Evolutionary conservation across 345 rosid species (phyloP).

Genomic region (Aegle marmelos): DNA sequence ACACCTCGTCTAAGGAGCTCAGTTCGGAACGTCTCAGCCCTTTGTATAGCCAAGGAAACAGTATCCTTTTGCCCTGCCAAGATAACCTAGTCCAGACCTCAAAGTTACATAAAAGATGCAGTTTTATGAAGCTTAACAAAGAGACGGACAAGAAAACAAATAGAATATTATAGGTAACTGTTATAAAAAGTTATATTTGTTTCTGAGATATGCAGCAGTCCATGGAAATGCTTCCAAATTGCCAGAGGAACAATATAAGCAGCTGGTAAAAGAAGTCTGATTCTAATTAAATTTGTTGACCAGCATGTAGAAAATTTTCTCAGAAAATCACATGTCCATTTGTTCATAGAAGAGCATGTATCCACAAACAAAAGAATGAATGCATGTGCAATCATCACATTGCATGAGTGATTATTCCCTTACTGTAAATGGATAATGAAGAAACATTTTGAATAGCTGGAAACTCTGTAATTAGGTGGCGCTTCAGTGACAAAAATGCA

Average conservation of each 20-base stretch:
- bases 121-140: too few species aligned
- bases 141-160: not conserved
- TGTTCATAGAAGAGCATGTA: not conserved
- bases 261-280: not conserved
- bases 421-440: not conserved
- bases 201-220: not conserved
- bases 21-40: constrained; percentile 83
- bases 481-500: not conserved
- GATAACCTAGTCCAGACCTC: constrained; percentile 56
- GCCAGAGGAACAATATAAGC: not conserved
- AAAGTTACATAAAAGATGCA: not conserved
- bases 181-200: not conserved
- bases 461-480: not conserved
- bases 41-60: constrained; percentile 59
- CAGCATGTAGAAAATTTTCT: not conserved
- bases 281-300: not conserved
- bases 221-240: not conserved
- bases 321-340: not conserved
- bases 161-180: not conserved
- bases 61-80: constrained; percentile 82
- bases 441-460: not conserved
- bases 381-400: not conserved
- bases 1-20: constrained; percentile 86
- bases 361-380: not conserved
- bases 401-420: not conserved